These are phyloP conservation scores for Xylariaceae sp. DNA, from an alignment of 2,329 filamentous ascomycete species.

Conservation along the genomic window DNA sequence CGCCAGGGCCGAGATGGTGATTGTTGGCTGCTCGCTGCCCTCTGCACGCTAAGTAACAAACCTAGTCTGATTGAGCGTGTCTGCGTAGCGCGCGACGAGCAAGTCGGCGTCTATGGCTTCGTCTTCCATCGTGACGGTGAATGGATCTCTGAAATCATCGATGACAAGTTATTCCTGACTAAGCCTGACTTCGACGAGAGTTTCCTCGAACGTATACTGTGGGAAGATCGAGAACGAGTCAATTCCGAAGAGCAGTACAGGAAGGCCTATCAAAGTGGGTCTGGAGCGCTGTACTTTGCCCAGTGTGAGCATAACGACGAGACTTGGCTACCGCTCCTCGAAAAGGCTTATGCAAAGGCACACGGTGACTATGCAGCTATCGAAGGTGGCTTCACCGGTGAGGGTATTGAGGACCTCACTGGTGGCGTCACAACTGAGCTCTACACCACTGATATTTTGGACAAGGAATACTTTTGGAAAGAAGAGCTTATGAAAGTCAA, in stretches of 20 bases:
- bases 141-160: constrained; percentile 60
- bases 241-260: constrained; percentile 57
- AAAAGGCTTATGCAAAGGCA: constrained; percentile 72
- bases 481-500: constrained; percentile 76
- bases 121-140: constrained; percentile 79
- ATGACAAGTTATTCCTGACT: constrained; percentile 54
- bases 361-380: constrained; percentile 71
- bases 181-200: constrained; percentile 60
- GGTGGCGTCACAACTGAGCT: constrained; percentile 66
- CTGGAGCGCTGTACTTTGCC: constrained; percentile 65
- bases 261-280: constrained; percentile 62
- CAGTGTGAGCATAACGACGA: constrained; percentile 66
- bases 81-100: constrained; percentile 68
- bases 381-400: constrained; percentile 60
- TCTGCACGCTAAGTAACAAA: constrained; percentile 74
- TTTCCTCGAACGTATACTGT: constrained; percentile 44
- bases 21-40: constrained; percentile 80
- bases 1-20: constrained; percentile 75
- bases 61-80: constrained; percentile 66
- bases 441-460: constrained; percentile 63
- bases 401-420: constrained; percentile 57
- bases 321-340: constrained; percentile 68
- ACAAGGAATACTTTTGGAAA: constrained; percentile 75
- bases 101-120: constrained; percentile 79
- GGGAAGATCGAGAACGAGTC: constrained; percentile 44